phyloP scores from a whole-genome alignment of 228 moss, liverwort and hornwort genomes.

The Sphagnum magellanicum region DNA sequence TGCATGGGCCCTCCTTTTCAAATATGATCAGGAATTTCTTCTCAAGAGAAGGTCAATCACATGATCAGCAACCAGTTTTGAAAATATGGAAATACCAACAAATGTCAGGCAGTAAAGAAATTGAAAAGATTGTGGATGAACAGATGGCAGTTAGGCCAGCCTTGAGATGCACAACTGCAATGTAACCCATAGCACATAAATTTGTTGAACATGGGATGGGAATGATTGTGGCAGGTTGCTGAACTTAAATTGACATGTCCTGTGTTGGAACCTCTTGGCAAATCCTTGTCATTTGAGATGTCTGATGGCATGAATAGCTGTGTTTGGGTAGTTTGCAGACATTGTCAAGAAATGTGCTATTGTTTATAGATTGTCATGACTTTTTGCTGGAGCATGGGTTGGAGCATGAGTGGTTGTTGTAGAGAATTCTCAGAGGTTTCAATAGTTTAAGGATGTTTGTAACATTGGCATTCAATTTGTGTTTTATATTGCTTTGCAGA shows the following conservation, averaged over 20 bases:
- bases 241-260: slow-evolving; percentile 52
- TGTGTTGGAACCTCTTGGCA: slow-evolving; percentile 73
- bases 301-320: slow-evolving; percentile 88
- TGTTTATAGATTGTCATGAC: too few relatives aligned
- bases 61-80: not conserved
- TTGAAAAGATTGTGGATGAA: too few relatives aligned
- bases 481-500: too few relatives aligned
- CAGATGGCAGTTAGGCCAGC: too few relatives aligned
- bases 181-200: not conserved
- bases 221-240: slow-evolving; percentile 48
- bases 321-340: slow-evolving; percentile 57
- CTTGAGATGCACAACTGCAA: too few relatives aligned
- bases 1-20: not conserved
- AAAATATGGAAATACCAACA: not conserved
- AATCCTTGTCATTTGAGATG: slow-evolving; percentile 76
- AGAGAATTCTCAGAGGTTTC: too few relatives aligned
- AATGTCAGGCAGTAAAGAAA: not conserved
- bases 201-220: not conserved
- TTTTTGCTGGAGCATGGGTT: too few relatives aligned
- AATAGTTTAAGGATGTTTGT: too few relatives aligned
- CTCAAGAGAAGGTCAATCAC: not conserved
- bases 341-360: too few relatives aligned
- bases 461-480: too few relatives aligned
- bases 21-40: not conserved
- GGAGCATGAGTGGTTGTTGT: too few relatives aligned